Conservation (phyloP, 2,329 filamentous ascomycete species). For the Dendrostoma leiphaemia region DNA sequence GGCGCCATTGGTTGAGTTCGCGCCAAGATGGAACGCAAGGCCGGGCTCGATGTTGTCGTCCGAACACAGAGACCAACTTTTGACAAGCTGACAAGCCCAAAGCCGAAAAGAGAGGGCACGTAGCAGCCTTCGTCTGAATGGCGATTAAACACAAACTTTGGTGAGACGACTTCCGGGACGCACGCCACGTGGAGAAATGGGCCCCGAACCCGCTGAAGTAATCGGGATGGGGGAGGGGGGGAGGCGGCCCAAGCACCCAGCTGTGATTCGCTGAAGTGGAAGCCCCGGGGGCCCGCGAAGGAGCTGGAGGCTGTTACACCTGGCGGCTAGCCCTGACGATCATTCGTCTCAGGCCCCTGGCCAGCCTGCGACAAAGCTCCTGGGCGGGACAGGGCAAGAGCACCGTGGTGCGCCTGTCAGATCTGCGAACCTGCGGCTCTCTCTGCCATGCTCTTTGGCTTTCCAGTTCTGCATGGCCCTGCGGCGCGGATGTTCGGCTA, state of each 20-base stretch:
- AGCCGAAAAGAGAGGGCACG: too few relatives aligned
- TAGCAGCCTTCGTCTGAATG: background rate
- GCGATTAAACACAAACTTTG: background rate
- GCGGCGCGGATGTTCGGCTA: background rate
- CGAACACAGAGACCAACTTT: too few relatives aligned
- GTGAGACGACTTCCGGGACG: background rate
- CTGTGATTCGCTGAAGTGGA: constrained; percentile 13
- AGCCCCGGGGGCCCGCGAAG: constrained; percentile 1
- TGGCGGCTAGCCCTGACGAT: constrained; percentile 9
- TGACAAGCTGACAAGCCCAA: too few relatives aligned
- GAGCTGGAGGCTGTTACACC: background rate
- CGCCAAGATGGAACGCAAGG: too few relatives aligned
- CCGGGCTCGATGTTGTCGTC: too few relatives aligned
- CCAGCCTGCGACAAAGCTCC: constrained; percentile 9
- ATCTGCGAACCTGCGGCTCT: constrained; percentile 11
- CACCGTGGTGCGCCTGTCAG: constrained; percentile 6
- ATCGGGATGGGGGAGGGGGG: background rate
- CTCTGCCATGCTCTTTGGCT: too few relatives aligned
- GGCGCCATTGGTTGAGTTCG: too few relatives aligned
- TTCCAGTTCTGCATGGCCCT: too few relatives aligned
- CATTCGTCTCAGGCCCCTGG: constrained; percentile 17
- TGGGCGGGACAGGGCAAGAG: background rate
- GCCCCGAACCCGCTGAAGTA: background rate
- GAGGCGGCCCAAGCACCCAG: background rate
- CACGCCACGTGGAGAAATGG: background rate